A percentile compares a stretch with the other conserved stretches of the same genome.
phyloP scores from a whole-genome alignment of 768 basidiomycete genomes.

The Podaxis rugospora region DNA sequence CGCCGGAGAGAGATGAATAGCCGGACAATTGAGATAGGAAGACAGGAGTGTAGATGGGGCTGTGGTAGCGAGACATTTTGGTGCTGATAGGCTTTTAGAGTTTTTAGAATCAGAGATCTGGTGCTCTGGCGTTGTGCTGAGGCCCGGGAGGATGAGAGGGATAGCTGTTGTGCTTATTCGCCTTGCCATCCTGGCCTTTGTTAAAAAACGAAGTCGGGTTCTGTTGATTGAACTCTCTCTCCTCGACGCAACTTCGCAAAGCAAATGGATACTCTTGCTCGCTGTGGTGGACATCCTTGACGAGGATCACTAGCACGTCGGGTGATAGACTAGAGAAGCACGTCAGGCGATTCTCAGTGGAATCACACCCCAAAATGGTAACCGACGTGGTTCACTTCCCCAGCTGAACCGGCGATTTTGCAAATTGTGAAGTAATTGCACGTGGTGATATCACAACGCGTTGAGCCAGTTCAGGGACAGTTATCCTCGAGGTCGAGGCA shows the following conservation, averaged over 20 bases:
- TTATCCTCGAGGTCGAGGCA: neutral
- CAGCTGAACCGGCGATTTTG: neutral
- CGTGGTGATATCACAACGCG: neutral
- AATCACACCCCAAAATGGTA: slow-evolving; percentile 3
- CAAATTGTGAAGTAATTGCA: neutral
- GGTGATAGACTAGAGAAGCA: neutral
- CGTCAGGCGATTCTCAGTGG: neutral
- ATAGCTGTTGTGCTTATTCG: too few species aligned
- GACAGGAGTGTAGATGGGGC: slow-evolving; percentile 40
- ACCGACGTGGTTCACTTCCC: neutral
- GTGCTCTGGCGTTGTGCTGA: neutral
- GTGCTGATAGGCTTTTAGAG: slow-evolving; percentile 2
- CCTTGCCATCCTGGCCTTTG: too few species aligned
- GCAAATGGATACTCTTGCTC: neutral
- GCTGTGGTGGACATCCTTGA: neutral
- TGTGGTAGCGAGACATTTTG: slow-evolving; percentile 24
- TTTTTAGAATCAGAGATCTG: slow-evolving; percentile 3
- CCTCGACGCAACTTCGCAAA: neutral
- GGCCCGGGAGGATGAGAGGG: too few species aligned
- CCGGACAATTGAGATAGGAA: slow-evolving; percentile 20
- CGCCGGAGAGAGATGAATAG: slow-evolving; percentile 25
- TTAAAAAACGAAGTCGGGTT: too few species aligned
- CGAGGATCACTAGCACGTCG: slow-evolving; percentile 6
- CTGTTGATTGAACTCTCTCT: neutral
- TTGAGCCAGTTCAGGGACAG: neutral